phyloP scores from a whole-genome alignment of 2,329 filamentous ascomycete species.

The Aureobasidium uvarum region DNA sequence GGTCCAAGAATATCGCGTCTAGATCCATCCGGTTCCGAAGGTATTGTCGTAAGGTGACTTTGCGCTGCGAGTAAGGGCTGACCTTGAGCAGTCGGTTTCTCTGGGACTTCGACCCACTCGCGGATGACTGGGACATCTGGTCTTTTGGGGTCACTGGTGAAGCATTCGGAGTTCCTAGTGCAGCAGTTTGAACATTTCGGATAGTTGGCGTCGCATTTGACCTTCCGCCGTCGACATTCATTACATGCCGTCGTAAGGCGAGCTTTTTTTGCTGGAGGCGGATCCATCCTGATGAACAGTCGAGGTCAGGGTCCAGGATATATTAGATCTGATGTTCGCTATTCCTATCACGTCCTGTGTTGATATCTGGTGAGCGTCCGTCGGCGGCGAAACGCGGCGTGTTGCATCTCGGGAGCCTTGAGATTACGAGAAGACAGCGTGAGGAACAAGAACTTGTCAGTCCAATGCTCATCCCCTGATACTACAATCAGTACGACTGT shows the following conservation, averaged over 20 bases:
- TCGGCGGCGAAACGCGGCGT: neutral
- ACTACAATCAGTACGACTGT: neutral
- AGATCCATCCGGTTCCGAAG: neutral
- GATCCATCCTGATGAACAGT: neutral
- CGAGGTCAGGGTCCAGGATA: neutral
- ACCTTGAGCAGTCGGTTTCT: neutral
- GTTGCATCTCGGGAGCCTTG: neutral
- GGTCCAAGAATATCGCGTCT: neutral
- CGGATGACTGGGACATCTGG: constrained; percentile 13
- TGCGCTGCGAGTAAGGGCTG: neutral
- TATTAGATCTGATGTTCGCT: neutral
- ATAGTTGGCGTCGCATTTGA: constrained; percentile 28
- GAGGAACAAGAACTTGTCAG: neutral
- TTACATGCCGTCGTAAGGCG: constrained; percentile 26
- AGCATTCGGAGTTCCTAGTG: constrained; percentile 21
- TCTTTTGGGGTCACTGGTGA: constrained; percentile 23
- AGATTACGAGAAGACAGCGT: neutral
- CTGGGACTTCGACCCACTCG: constrained; percentile 11
- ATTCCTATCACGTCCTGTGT: neutral
- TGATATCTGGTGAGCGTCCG: neutral
- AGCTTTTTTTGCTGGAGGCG: constrained; percentile 18
- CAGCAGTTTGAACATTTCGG: constrained; percentile 24
- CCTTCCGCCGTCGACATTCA: constrained; percentile 27
- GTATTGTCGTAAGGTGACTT: neutral
- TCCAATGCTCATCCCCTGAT: no score